Conservation (phyloP, 73 alveolate species). For the Paramecium sexaurelia region DNA sequence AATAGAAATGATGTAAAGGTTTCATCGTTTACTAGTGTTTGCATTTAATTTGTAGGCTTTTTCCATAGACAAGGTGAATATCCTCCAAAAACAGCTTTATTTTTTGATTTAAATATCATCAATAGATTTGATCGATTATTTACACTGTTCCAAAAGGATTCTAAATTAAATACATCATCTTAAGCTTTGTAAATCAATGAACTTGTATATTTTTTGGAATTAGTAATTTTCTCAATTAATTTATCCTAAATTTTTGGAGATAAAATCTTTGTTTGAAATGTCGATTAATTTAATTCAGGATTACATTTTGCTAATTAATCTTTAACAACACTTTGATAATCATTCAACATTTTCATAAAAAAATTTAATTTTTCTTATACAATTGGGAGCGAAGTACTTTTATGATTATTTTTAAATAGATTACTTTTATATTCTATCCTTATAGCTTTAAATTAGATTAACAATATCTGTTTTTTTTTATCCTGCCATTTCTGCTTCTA, state of each 20-base stretch:
- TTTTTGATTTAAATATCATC: background rate
- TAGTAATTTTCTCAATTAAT: background rate
- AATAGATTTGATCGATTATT: background rate
- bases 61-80: background rate
- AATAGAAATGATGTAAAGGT: background rate
- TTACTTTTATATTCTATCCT: background rate
- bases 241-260: background rate
- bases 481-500: background rate
- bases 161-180: background rate
- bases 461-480: background rate
- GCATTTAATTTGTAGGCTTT: background rate
- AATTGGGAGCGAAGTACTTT: background rate
- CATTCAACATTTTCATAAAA: background rate
- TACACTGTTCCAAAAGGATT: background rate
- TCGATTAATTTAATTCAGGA: no score
- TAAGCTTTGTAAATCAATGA: background rate
- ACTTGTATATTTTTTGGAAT: background rate
- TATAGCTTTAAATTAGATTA: background rate
- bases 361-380: background rate
- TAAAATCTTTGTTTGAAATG: background rate
- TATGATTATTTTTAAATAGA: background rate
- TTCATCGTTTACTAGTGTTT: background rate
- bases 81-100: slow-evolving; percentile 13
- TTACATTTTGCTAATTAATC: background rate
- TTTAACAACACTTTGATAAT: background rate